Conservation (phyloP, 768 basidiomycete species). For the Serendipita sp. region DNA sequence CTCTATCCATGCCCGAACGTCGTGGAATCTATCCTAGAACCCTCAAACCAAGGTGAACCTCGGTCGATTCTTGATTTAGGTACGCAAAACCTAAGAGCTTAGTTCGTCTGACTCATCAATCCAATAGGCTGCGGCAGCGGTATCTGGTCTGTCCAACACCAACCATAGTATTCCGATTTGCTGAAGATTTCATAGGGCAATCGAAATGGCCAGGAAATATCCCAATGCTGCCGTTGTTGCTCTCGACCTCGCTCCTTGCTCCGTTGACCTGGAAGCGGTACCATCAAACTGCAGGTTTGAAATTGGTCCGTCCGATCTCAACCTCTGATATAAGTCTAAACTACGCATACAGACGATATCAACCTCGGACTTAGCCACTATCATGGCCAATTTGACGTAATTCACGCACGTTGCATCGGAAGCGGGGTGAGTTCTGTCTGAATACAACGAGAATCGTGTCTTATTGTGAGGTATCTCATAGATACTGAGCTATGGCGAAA, state of each 20-base stretch:
- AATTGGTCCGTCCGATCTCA: not conserved
- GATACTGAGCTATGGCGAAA: conserved; percentile 48
- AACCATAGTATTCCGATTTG: too few relatives aligned
- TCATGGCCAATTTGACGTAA: conserved; percentile 46
- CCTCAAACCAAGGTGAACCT: not conserved
- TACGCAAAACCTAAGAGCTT: not conserved
- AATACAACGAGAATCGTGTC: conserved; percentile 10
- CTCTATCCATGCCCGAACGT: not conserved
- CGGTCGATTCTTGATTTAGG: not conserved
- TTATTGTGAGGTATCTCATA: conserved; percentile 17
- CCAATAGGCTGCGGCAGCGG: not conserved
- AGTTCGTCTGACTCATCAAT: not conserved
- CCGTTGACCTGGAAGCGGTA: not conserved
- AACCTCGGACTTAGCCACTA: conserved; percentile 25
- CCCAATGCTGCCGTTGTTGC: not conserved
- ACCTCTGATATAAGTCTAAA: conserved; percentile 20
- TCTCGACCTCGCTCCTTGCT: not conserved
- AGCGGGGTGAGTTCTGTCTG: conserved; percentile 34
- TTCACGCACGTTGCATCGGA: conserved; percentile 55
- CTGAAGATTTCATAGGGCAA: not conserved
- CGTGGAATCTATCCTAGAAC: not conserved
- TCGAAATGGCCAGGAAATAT: not conserved
- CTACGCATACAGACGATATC: conserved; percentile 54
- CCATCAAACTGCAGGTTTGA: not conserved
- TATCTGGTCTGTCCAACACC: not conserved